phyloP scores from a whole-genome alignment of 129 eudicot genomes.

The Scalesia atractyloides region DNA sequence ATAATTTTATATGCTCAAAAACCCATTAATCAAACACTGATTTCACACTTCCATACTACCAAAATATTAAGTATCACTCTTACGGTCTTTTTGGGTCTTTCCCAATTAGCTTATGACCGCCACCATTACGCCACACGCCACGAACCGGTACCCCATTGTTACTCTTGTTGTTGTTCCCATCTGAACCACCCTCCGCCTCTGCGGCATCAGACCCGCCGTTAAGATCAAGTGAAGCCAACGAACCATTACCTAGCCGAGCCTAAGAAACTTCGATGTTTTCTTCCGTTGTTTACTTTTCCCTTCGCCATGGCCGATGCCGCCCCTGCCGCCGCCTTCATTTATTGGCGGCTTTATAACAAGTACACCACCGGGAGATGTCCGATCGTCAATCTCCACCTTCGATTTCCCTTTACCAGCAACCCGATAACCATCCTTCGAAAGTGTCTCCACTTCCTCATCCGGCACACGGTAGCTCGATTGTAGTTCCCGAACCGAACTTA shows the following conservation, averaged over 20 bases:
- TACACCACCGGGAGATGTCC: constrained; percentile 28
- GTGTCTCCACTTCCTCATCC: constrained; percentile 65
- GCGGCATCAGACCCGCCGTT: constrained; percentile 33
- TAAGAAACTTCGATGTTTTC: constrained; percentile 81
- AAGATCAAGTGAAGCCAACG: constrained; percentile 58
- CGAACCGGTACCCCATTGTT: constrained; percentile 55
- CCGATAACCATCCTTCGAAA: constrained; percentile 89
- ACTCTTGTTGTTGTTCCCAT: constrained; percentile 24
- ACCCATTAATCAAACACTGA: background rate
- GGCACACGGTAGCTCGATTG: constrained; percentile 49
- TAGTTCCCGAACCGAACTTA: constrained; percentile 56
- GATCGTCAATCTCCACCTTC: constrained; percentile 39
- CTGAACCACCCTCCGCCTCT: background rate
- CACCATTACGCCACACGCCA: constrained; percentile 90
- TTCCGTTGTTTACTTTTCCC: constrained; percentile 64
- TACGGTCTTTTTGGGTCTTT: constrained; percentile 39
- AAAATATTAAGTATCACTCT: background rate
- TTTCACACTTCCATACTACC: background rate
- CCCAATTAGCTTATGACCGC: constrained; percentile 71
- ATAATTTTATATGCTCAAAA: constrained; percentile 10
- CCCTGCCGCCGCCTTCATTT: constrained; percentile 34
- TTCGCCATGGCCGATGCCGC: constrained; percentile 15
- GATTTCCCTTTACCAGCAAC: constrained; percentile 54
- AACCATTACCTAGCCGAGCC: constrained; percentile 85
- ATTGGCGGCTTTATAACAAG: constrained; percentile 31